Conservation (phyloP, 768 basidiomycete genomes). For the Rhizopogon sp. region DNA sequence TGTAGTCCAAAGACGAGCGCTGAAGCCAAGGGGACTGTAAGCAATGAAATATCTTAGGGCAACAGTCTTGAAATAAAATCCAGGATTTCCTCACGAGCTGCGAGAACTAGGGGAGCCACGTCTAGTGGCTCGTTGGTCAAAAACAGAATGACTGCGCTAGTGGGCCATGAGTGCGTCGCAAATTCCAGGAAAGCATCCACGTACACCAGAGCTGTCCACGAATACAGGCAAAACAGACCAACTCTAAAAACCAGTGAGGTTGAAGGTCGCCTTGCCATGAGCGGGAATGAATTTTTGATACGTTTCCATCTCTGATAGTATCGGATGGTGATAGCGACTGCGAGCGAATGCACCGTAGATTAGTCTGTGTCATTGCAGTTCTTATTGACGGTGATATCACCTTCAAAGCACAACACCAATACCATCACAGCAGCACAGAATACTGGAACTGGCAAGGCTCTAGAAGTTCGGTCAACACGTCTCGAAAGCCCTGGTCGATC, state of each 20-base stretch:
- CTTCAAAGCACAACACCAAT: conserved; percentile 40
- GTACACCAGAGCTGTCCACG: conserved; percentile 39
- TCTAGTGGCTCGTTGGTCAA: conserved; percentile 21
- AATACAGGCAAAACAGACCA: conserved; percentile 40
- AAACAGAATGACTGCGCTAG: conserved; percentile 35
- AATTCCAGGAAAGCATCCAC: conserved; percentile 6
- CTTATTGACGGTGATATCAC: conserved; percentile 21
- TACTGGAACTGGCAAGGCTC: conserved; percentile 33
- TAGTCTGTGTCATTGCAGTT: neutral
- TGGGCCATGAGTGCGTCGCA: conserved; percentile 1
- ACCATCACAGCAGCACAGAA: conserved; percentile 38
- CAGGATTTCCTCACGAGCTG: conserved; percentile 34
- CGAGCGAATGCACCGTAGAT: neutral
- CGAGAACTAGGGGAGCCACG: conserved; percentile 45
- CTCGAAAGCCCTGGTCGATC: neutral
- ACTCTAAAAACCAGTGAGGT: conserved; percentile 34
- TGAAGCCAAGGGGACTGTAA: conserved; percentile 44
- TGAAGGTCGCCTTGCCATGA: conserved; percentile 33
- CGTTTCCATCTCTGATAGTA: conserved; percentile 36
- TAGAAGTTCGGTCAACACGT: conserved; percentile 12
- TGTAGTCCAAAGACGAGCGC: conserved; percentile 47
- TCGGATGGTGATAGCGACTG: conserved; percentile 40
- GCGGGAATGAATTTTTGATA: conserved; percentile 36
- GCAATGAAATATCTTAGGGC: conserved; percentile 2
- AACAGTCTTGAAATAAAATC: neutral